phyloP scores from a whole-genome alignment of 257 asterid genomes.

The Solanum corneliomulleri region DNA sequence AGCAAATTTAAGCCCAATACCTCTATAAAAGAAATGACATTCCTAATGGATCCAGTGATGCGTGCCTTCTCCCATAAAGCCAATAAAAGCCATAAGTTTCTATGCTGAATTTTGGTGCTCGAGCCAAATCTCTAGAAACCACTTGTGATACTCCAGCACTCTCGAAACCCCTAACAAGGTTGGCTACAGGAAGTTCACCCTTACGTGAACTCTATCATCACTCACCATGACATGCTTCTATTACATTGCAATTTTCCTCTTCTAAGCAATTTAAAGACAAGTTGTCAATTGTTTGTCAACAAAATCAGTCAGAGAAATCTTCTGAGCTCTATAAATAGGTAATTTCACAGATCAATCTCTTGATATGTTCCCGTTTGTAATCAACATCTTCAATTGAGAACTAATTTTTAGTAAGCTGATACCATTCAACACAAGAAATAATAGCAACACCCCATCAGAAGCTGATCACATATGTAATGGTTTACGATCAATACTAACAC shows the following conservation, averaged over 20 bases:
- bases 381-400: constrained; percentile 73
- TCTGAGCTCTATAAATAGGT: constrained; percentile 16
- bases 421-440: not conserved
- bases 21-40: constrained; percentile 31
- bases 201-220: constrained; percentile 1
- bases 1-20: not conserved
- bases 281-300: not conserved
- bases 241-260: constrained; percentile 9
- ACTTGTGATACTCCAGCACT: not conserved
- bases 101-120: not conserved
- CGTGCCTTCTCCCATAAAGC: constrained; percentile 3
- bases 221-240: constrained; percentile 3
- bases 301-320: constrained; percentile 13
- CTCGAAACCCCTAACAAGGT: not conserved
- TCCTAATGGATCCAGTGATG: not conserved
- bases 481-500: not conserved
- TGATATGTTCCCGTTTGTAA: constrained; percentile 43
- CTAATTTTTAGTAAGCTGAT: constrained; percentile 61
- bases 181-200: not conserved
- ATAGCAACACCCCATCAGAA: not conserved
- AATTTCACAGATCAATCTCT: constrained; percentile 12
- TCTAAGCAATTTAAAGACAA: constrained; percentile 4
- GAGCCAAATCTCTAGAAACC: not conserved
- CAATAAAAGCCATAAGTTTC: not conserved
- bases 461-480: not conserved